Evolutionary conservation across 1,139 yeast genomes (phyloP).

Genomic region (Lodderomyces oxycetoniae): DNA sequence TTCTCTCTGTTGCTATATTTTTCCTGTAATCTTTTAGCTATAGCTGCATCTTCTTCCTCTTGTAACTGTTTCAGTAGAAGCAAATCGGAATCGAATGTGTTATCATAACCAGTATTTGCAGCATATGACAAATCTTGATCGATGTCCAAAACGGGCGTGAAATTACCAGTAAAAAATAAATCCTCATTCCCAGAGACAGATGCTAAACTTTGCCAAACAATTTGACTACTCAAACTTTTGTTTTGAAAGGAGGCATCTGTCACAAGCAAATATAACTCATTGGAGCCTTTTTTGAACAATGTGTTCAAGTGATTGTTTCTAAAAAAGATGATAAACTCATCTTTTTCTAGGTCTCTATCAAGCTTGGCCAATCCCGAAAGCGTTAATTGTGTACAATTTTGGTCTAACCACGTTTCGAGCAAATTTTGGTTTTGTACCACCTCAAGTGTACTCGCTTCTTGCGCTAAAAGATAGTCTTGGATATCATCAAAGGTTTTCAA

Average conservation of each 20-base stretch:
- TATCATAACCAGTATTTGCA: conserved; percentile 6
- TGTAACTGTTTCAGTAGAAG: conserved; percentile 52
- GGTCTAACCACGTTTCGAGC: conserved; percentile 39
- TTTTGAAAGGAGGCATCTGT: conserved; percentile 66
- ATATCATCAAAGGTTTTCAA: conserved; percentile 39
- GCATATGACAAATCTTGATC: conserved; percentile 12
- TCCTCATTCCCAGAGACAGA: conserved; percentile 66
- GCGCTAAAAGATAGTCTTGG: conserved; percentile 35
- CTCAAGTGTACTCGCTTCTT: conserved; percentile 5
- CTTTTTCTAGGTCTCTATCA: conserved; percentile 32
- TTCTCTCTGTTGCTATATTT: conserved; percentile 15
- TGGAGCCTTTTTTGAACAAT: conserved; percentile 48
- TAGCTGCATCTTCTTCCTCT: conserved; percentile 53
- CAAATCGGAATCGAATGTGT: conserved; percentile 30
- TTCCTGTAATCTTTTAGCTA: conserved; percentile 47
- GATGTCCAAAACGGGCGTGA: conserved; percentile 36
- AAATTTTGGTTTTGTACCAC: conserved; percentile 15
- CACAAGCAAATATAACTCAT: conserved; percentile 54
- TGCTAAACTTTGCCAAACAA: conserved; percentile 75
- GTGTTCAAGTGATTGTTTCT: conserved; percentile 85
- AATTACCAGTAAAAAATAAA: conserved; percentile 59
- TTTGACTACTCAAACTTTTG: conserved; percentile 25
- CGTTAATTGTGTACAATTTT: conserved; percentile 69
- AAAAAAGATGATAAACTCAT: conserved; percentile 60
- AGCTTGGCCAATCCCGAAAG: conserved; percentile 51